These are phyloP conservation scores for Lentinula boryana DNA, from an alignment of 768 basidiomycete species.

Conservation along the genomic window DNA sequence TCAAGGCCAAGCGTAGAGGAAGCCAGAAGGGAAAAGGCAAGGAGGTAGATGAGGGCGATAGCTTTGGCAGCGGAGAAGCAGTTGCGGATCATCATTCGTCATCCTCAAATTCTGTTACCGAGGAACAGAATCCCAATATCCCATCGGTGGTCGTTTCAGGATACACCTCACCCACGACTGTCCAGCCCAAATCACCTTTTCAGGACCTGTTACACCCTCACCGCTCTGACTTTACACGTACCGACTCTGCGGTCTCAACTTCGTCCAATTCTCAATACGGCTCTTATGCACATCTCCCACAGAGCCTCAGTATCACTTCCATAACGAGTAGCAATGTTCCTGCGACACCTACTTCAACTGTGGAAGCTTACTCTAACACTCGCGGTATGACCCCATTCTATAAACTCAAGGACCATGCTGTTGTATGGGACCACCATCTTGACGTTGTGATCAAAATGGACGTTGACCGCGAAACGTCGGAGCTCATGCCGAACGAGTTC, in stretches of 20 bases:
- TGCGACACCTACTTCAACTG: neutral
- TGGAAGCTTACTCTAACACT: slow-evolving; percentile 23
- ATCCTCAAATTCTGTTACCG: neutral
- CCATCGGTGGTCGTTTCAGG: slow-evolving; percentile 5
- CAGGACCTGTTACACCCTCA: neutral
- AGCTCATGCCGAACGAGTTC: slow-evolving; percentile 54
- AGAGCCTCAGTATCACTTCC: neutral
- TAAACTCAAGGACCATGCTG: slow-evolving; percentile 58
- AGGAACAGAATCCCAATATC: neutral
- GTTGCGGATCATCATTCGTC: neutral
- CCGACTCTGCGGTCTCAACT: neutral
- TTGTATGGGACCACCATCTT: slow-evolving; percentile 55
- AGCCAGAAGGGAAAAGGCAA: slow-evolving; percentile 14
- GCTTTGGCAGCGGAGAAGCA: slow-evolving; percentile 2
- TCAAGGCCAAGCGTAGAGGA: neutral
- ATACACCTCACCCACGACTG: neutral
- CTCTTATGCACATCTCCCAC: neutral
- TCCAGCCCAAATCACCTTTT: neutral
- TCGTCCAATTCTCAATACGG: neutral
- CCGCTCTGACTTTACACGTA: neutral
- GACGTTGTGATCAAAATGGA: slow-evolving; percentile 53
- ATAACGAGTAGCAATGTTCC: neutral
- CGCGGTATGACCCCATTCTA: slow-evolving; percentile 59
- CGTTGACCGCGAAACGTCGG: slow-evolving; percentile 44
- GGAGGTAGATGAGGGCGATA: slow-evolving; percentile 8